Percentiles rank a stretch among this genome's conserved stretches.
Conservation (phyloP, 2,329 filamentous ascomycete species). For the Exophiala mesophila region DNA sequence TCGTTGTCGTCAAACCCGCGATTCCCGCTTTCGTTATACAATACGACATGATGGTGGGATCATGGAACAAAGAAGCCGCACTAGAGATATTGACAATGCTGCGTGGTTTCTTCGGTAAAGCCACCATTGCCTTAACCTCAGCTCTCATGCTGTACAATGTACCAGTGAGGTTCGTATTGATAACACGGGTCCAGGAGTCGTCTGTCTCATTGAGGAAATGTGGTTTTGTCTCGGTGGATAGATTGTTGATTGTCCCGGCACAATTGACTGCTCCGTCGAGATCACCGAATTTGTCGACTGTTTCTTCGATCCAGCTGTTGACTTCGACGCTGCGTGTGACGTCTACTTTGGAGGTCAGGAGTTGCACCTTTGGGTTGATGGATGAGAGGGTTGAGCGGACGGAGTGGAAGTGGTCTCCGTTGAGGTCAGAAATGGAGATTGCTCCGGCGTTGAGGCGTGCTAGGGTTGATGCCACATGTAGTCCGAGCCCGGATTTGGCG, state of each 20-base stretch:
- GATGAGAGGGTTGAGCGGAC: too few species aligned
- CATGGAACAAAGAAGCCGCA: conserved; percentile 11
- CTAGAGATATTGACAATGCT: conserved; percentile 16
- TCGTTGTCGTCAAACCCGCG: conserved; percentile 32
- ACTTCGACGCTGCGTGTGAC: conserved; percentile 9
- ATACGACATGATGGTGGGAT: conserved; percentile 14
- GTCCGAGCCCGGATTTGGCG: too few species aligned
- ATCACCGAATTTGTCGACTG: conserved; percentile 9
- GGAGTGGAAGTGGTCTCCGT: too few species aligned
- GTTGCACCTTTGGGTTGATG: too few species aligned
- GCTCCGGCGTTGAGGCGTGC: too few species aligned
- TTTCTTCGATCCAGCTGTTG: conserved; percentile 15
- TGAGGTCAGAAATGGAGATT: too few species aligned
- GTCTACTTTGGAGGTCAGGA: conserved; percentile 17
- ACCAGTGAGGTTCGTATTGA: conserved; percentile 44
- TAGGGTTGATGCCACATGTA: too few species aligned
- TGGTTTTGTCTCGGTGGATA: conserved; percentile 26
- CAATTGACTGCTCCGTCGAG: conserved; percentile 17
- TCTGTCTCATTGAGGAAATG: conserved; percentile 33
- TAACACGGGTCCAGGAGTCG: conserved; percentile 38
- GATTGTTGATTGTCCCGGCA: conserved; percentile 24
- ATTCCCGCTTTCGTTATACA: conserved; percentile 12
- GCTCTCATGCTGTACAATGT: conserved; percentile 50
- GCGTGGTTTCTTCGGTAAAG: conserved; percentile 6
- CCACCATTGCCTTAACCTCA: conserved; percentile 40